Base-by-base conservation (phyloP, 164 flowering plant species). In the Kalanchoe fedtschenkoi region DNA sequence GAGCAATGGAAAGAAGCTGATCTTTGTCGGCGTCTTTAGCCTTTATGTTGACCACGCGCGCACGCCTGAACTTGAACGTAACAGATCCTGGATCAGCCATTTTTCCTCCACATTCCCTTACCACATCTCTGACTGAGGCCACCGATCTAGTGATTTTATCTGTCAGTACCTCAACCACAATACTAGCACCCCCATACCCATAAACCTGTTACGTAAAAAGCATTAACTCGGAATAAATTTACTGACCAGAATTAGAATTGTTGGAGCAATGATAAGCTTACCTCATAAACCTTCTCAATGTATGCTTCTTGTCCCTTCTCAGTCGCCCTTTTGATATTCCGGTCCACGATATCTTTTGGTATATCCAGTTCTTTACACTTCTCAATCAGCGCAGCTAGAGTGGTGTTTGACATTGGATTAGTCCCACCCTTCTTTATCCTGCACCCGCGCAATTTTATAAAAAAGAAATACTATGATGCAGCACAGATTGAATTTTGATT, bases 21-120 rank as follows among this genome's bases (percentile, higher is more conserved):
- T 93, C 99, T 70, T 77, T 88, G 65, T 93, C 95, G 62, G 74
- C 89, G 76, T 93, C 88, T 26, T 75, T 65, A 34, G 69, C 83
- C 72, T 85, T 93, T 67, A 93, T 68, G 77, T 78, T 90, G 22
- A 75, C 92, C 66, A 87, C 91, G 4, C 95, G 81, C 37, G 77
- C 96, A 66, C 95, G 97, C 65, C 74, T 80, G 59, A 93, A 93
- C 77, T 91, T 93, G 69, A 93, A 93, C 83, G 79, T 62, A 35
- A 93, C 86, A 33, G 97, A 93, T 58, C 99, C 99, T 35, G 95
- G 77, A 74, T 87, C 99, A 58, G 99, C 99, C 97, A 93, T 90
- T 72, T 93, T 93, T 53, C 91, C 96, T 62, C 97, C 96, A 80
- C 73, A 85, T 65, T 90, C 96, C 80, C 75, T 93, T 69, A 84